Percentiles rank a stretch among this genome's conserved stretches.
These are phyloP conservation scores for Monosporascus cannonballus DNA, from an alignment of 2,329 filamentous ascomycete species.

Conservation along the genomic window DNA sequence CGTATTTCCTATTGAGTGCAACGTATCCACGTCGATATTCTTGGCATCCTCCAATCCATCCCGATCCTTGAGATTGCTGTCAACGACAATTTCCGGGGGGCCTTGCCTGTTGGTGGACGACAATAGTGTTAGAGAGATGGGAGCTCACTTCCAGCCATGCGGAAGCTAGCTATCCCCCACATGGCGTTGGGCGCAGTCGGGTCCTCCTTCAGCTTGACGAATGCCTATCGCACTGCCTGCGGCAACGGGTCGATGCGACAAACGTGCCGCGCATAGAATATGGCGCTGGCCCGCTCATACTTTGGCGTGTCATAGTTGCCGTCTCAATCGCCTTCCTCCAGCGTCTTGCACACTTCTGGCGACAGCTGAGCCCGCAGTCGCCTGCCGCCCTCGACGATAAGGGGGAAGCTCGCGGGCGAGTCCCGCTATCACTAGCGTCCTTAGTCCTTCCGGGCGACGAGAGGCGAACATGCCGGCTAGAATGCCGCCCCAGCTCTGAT, in stretches of 20 bases:
- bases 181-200: neutral
- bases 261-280: neutral
- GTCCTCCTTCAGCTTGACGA: neutral
- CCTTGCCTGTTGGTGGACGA: slow-evolving; percentile 3
- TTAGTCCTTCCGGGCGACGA: no score
- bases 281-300: neutral
- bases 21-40: slow-evolving; percentile 3
- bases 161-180: neutral
- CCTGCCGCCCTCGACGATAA: no score
- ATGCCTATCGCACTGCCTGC: neutral
- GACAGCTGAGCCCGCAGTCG: no score
- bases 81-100: slow-evolving; percentile 6
- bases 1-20: slow-evolving; percentile 6
- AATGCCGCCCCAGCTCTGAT: no score
- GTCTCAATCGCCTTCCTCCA: no score
- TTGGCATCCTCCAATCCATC: slow-evolving; percentile 4
- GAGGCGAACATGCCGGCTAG: no score
- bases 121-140: neutral
- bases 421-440: no score
- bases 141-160: neutral
- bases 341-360: no score
- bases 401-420: no score
- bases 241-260: neutral
- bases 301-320: neutral
- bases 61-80: slow-evolving; percentile 7